Base-by-base conservation (phyloP, 495 filamentous ascomycete genomes). In the Podospora pseudocomata region DNA sequence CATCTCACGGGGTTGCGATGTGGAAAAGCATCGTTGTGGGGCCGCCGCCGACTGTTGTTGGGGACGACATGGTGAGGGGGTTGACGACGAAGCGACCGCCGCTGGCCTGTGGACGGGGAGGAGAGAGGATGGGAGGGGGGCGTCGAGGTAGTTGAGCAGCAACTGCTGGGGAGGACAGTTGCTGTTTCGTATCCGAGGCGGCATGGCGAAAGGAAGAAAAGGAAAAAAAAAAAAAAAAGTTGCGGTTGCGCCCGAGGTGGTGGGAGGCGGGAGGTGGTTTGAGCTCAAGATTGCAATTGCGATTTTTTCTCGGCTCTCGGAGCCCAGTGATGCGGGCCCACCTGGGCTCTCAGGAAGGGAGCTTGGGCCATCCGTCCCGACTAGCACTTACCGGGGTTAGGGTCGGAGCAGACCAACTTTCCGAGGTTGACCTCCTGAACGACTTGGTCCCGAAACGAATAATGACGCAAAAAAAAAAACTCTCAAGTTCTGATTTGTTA, bases 131-230 rank as follows among this genome's bases (percentile, higher is more conserved):
- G 49, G 18, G 61, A 63, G 27, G 64, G 28, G 5, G 56, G 34
- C 28, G 57, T 76, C 71, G 63, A 72, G 65, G 60, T 49, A 71
- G 63, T 63, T 70, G 65, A 73, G 70, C 60, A 75, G 67, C 72
- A 54, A 66, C 63, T 70, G 61, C 56, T 69, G 61, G 39, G 61
- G 68, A 30, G 61, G 68, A 66, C 61, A 65, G 67, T 67, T 62
- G 75, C 69, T 65, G 72, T 66, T 63, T 27, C 60, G 67, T 75
- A 76, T 70, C 72, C 74, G 75, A 32, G 75, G 74, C 26, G 75
- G 74, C 75, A 77, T 77, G 32, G 64, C 32, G 61, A 68, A 64
- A 64, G 28, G 26, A 60, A 27, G 15, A 32, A 30, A 61, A 60
- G 15, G 15, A 61, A 34, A 34, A 61, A 61, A 16, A 16, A 32